Percentiles rank a stretch among this genome's conserved stretches.
Evolutionary conservation across 2,329 filamentous ascomycete genomes (phyloP).

Genomic region (Ophiostoma sp.): DNA sequence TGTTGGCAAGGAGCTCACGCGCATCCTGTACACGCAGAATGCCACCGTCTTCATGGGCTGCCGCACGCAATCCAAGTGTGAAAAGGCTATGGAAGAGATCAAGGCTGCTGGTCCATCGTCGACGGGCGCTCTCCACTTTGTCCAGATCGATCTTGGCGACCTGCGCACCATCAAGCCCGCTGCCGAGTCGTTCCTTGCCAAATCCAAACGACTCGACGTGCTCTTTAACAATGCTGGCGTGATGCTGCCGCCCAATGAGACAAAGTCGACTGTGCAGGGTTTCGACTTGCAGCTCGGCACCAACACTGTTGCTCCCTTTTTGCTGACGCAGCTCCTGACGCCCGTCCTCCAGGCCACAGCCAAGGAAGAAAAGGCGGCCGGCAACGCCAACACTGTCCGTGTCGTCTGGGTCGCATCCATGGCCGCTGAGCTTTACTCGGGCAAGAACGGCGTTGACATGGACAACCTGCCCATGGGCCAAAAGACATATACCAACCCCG

Average conservation of each 20-base stretch:
- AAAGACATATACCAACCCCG: slow-evolving; percentile 28
- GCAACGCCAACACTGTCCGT: slow-evolving; percentile 25
- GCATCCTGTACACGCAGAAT: slow-evolving; percentile 52
- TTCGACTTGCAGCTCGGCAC: slow-evolving; percentile 41
- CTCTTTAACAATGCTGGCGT: slow-evolving; percentile 46
- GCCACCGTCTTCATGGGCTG: slow-evolving; percentile 54
- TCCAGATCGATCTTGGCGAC: slow-evolving; percentile 39
- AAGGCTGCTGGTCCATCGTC: slow-evolving; percentile 30
- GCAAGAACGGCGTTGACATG: slow-evolving; percentile 28
- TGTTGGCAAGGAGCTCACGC: slow-evolving; percentile 51
- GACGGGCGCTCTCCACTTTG: slow-evolving; percentile 37
- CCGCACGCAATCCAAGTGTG: slow-evolving; percentile 45
- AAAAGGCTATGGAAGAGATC: slow-evolving; percentile 45
- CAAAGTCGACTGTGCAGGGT: slow-evolving; percentile 43
- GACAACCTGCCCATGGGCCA: slow-evolving; percentile 27
- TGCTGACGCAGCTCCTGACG: slow-evolving; percentile 34
- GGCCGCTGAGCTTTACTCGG: slow-evolving; percentile 22
- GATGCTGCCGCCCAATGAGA: slow-evolving; percentile 36
- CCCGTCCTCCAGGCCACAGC: slow-evolving; percentile 31
- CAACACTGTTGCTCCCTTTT: slow-evolving; percentile 29
- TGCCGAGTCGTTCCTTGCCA: slow-evolving; percentile 31
- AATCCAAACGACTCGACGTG: slow-evolving; percentile 38
- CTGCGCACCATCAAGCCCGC: slow-evolving; percentile 33
- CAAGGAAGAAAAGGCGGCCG: neutral
- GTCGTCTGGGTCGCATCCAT: slow-evolving; percentile 34